These are phyloP conservation scores for Pleurotus sapidus DNA, from an alignment of 768 basidiomycete genomes.

Conservation along the genomic window DNA sequence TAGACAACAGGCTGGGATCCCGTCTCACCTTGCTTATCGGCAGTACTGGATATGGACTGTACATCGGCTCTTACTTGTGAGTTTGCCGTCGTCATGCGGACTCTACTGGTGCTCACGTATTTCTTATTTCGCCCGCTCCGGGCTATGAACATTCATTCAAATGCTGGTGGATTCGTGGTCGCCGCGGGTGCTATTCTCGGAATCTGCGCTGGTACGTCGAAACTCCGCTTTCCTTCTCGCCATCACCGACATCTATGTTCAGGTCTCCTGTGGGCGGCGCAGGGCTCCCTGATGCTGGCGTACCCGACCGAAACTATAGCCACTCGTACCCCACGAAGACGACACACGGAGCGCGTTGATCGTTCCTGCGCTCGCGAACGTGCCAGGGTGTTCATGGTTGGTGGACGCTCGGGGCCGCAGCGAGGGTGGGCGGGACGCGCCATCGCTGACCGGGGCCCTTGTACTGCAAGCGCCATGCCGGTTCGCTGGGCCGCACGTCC, in stretches of 20 bases:
- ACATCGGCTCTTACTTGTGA: conserved; percentile 70
- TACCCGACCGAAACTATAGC: conserved; percentile 82
- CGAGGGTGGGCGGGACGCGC: too few relatives aligned
- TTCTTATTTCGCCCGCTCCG: conserved; percentile 31
- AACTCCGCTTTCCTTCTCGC: conserved; percentile 15
- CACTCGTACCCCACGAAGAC: too few relatives aligned
- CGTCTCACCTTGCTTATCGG: conserved; percentile 73
- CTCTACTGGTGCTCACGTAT: background rate
- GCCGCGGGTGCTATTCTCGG: conserved; percentile 72
- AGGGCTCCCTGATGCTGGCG: conserved; percentile 78
- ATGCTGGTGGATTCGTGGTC: conserved; percentile 62
- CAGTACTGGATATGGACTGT: conserved; percentile 71
- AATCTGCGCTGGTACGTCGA: conserved; percentile 51
- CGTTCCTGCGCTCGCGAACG: background rate
- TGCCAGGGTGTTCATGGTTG: too few relatives aligned
- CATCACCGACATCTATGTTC: conserved; percentile 66
- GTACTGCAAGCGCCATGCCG: too few relatives aligned
- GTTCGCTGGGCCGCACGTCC: too few relatives aligned
- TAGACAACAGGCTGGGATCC: conserved; percentile 79
- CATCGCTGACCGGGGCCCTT: too few relatives aligned
- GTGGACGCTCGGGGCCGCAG: too few relatives aligned
- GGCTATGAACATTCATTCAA: conserved; percentile 64
- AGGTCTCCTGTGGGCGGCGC: conserved; percentile 75
- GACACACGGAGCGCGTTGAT: conserved; percentile 22
- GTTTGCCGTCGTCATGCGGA: conserved; percentile 17